A percentile compares a stretch with the other conserved stretches of the same genome.
Evolutionary conservation across 208 protist species (phyloP).

Genomic region (Naegleria fowleri): DNA sequence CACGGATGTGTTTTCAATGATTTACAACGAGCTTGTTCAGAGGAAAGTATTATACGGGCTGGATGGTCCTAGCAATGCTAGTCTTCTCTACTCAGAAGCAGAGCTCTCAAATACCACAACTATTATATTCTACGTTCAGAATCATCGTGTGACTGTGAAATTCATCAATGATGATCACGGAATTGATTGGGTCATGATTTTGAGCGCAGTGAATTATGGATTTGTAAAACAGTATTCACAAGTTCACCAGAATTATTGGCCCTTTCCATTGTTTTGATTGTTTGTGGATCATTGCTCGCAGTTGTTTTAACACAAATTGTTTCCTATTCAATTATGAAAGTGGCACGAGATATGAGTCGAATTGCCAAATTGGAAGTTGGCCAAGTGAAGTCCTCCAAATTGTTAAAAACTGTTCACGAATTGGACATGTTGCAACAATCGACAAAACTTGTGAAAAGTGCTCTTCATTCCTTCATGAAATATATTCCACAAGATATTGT

Average conservation of each 20-base stretch:
- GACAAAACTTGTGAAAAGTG: background rate
- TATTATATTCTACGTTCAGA: too few relatives aligned
- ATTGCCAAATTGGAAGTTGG: background rate
- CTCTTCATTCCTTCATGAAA: background rate
- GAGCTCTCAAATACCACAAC: too few relatives aligned
- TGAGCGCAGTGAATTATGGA: background rate
- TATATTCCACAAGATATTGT: constrained; percentile 9
- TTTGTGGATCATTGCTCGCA: background rate
- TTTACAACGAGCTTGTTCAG: background rate
- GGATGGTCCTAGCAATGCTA: too few relatives aligned
- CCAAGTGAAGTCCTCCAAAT: background rate
- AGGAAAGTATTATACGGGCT: background rate
- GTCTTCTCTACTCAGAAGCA: too few relatives aligned
- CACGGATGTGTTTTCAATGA: background rate
- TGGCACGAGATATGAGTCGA: background rate
- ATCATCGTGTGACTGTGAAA: too few relatives aligned
- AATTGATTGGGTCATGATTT: background rate
- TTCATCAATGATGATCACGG: background rate
- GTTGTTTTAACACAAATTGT: background rate
- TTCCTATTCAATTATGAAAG: background rate
- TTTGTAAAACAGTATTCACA: background rate
- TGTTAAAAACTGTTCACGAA: background rate
- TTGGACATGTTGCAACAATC: background rate
- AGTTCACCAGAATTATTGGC: background rate
- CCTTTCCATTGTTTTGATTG: background rate